Evolutionary conservation across 257 asterid genomes (phyloP), one percentile per base, ranked within the genome.

Genomic region (Solanum clarkiae): DNA sequence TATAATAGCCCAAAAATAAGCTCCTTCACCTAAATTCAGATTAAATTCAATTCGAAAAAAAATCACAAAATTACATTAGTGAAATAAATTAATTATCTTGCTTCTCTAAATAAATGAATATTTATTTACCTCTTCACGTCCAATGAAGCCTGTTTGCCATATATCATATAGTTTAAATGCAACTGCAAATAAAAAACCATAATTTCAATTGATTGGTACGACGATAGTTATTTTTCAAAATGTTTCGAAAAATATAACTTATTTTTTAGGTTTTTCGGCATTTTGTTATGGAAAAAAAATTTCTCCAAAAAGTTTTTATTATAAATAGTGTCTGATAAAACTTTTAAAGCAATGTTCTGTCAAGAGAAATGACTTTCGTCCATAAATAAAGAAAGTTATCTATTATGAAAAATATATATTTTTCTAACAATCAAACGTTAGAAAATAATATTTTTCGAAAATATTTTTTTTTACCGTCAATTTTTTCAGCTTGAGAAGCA

Each of bases 401-500:
- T 29, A 29, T 66, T 6, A 10, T 14, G 22, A 15, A 8, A 14
- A 29, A 66, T 0, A 2, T 1, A 14, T 29, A 7, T 36, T 1
- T 8, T 69, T 40, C 9, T 69, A 16, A 40, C 9, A 40, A 4
- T 10, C 24, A 15, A 69, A 40, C 0, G 40, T 40, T 42, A 40
- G 5, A 69, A 69, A 36, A 69, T 40, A 40, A 18, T 0, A 0
- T 40, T 69, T 36, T 69, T 69, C 2, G 0, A 17, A 69, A 69
- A 40, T 36, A 16, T 4, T 1, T 32, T 69, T 36, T 15, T 26
- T 69, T 69, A 36, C 94, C 90, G 16, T 26, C 49, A 70, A 87
- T 87, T 88, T 89, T 92, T 55, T 90, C 92, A 59, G 62, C 84
- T 86, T 87, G 92, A 84, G 95, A 90, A 20, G 94, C 88, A 45